These are phyloP conservation scores for Lasiodiplodia sp. DNA, from an alignment of 2,329 filamentous ascomycete genomes.

Conservation along the genomic window DNA sequence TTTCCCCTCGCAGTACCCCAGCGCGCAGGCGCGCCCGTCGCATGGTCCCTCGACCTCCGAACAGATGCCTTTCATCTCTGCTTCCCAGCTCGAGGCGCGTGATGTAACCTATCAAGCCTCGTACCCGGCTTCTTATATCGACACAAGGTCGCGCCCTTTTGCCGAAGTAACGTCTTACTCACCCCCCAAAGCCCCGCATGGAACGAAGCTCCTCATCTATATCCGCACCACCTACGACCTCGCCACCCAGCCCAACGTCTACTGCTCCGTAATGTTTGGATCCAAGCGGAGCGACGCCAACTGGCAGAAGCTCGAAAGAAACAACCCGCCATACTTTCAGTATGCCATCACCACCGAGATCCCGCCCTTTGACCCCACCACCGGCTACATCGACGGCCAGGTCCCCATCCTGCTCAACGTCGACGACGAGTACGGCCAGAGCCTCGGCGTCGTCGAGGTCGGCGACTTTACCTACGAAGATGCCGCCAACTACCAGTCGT, in stretches of 20 bases:
- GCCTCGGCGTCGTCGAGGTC: slow-evolving; percentile 61
- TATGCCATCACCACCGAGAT: slow-evolving; percentile 78
- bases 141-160: slow-evolving; percentile 64
- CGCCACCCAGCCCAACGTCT: slow-evolving; percentile 59
- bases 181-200: slow-evolving; percentile 74
- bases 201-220: slow-evolving; percentile 70
- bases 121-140: slow-evolving; percentile 59
- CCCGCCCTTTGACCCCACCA: slow-evolving; percentile 68
- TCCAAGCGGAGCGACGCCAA: slow-evolving; percentile 74
- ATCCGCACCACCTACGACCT: slow-evolving; percentile 80
- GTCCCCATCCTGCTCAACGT: slow-evolving; percentile 68
- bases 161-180: slow-evolving; percentile 71
- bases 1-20: slow-evolving; percentile 58
- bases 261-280: slow-evolving; percentile 78
- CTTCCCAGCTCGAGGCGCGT: slow-evolving; percentile 56
- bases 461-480: slow-evolving; percentile 70
- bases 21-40: slow-evolving; percentile 57
- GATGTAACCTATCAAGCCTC: slow-evolving; percentile 57
- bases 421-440: slow-evolving; percentile 63
- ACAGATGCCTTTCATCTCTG: slow-evolving; percentile 50
- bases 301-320: slow-evolving; percentile 65
- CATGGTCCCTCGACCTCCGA: slow-evolving; percentile 55
- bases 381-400: slow-evolving; percentile 61
- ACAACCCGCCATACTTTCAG: slow-evolving; percentile 65
- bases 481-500: slow-evolving; percentile 41